Percentiles rank a stretch among this genome's conserved stretches.
Evolutionary conservation across 805 yeast species (phyloP).

Genomic region (Kodamaea laetipori): DNA sequence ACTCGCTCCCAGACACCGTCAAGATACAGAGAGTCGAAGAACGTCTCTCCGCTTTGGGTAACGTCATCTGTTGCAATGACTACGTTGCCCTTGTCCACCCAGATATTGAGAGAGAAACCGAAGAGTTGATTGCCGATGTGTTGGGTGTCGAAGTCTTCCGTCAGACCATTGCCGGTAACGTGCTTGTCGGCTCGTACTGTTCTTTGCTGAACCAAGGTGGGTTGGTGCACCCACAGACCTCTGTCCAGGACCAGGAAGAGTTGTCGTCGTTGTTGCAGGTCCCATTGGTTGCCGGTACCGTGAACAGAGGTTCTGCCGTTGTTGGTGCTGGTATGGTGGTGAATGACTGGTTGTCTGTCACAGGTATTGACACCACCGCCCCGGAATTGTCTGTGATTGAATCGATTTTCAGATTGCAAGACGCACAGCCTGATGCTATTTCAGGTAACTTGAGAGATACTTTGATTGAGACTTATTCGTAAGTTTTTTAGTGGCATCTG

Average conservation of each 20-base stretch:
- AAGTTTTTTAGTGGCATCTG: constrained; percentile 15
- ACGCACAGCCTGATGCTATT: constrained; percentile 85
- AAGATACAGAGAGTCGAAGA: constrained; percentile 98
- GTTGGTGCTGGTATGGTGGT: constrained; percentile 99
- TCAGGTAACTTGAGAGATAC: constrained; percentile 87
- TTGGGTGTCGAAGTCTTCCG: constrained; percentile 98
- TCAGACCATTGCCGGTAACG: constrained; percentile 98
- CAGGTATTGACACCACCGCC: constrained; percentile 97
- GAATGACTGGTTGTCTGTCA: constrained; percentile 96
- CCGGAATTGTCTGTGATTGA: constrained; percentile 97
- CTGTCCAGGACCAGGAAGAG: constrained; percentile 98
- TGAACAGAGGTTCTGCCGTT: constrained; percentile 95
- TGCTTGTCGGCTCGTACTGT: constrained; percentile 95
- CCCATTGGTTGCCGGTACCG: constrained; percentile 98
- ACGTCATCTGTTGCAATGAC: constrained; percentile 97
- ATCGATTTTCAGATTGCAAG: constrained; percentile 91
- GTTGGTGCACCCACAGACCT: constrained; percentile 95
- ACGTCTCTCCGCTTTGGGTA: constrained; percentile 94
- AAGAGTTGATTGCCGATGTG: constrained; percentile 96
- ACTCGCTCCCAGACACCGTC: constrained; percentile 91
- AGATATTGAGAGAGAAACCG: constrained; percentile 98
- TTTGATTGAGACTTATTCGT: constrained; percentile 87
- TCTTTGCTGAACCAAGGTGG: constrained; percentile 97
- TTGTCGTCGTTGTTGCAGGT: constrained; percentile 92
- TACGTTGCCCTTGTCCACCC: constrained; percentile 99